phyloP scores from a whole-genome alignment of 768 basidiomycete species.

The Mrakia gelida region DNA sequence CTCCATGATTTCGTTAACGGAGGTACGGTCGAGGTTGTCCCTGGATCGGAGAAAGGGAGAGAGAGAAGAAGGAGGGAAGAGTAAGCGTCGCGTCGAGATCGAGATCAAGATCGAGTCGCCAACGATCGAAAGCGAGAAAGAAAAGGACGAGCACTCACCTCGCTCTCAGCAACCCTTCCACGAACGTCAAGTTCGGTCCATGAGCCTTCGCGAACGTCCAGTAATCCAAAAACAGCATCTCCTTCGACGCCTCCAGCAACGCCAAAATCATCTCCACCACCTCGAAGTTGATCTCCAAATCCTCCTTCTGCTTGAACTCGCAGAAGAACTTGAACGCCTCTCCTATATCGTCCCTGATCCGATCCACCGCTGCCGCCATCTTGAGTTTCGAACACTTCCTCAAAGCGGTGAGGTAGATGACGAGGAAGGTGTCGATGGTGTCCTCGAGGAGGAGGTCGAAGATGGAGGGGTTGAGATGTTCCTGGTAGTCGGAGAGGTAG shows the following conservation, averaged over 20 bases:
- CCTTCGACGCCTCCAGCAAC: slow-evolving; percentile 78
- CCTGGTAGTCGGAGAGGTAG: slow-evolving; percentile 92
- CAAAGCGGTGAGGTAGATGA: slow-evolving; percentile 82
- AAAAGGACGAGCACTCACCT: slow-evolving; percentile 44
- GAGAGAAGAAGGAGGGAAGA: not conserved
- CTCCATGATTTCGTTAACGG: slow-evolving; percentile 86
- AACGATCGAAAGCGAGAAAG: not conserved
- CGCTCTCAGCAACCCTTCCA: slow-evolving; percentile 82
- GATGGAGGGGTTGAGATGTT: slow-evolving; percentile 81
- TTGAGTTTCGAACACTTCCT: slow-evolving; percentile 72
- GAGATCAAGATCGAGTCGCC: not conserved
- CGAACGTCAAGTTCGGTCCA: slow-evolving; percentile 86
- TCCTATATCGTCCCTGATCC: slow-evolving; percentile 74
- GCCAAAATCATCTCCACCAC: slow-evolving; percentile 77
- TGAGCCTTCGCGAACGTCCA: slow-evolving; percentile 88
- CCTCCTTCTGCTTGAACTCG: slow-evolving; percentile 63
- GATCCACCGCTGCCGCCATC: slow-evolving; percentile 78
- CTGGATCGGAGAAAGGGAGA: not conserved
- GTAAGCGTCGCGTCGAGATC: not conserved
- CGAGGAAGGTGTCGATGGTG: slow-evolving; percentile 81
- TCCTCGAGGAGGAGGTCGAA: slow-evolving; percentile 90
- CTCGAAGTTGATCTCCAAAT: slow-evolving; percentile 77
- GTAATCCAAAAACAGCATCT: slow-evolving; percentile 85
- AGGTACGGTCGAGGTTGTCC: slow-evolving; percentile 83
- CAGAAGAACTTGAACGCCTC: slow-evolving; percentile 76